Base-by-base conservation (phyloP, 1,284 basidiomycete genomes). In the Abortiporus biennis region DNA sequence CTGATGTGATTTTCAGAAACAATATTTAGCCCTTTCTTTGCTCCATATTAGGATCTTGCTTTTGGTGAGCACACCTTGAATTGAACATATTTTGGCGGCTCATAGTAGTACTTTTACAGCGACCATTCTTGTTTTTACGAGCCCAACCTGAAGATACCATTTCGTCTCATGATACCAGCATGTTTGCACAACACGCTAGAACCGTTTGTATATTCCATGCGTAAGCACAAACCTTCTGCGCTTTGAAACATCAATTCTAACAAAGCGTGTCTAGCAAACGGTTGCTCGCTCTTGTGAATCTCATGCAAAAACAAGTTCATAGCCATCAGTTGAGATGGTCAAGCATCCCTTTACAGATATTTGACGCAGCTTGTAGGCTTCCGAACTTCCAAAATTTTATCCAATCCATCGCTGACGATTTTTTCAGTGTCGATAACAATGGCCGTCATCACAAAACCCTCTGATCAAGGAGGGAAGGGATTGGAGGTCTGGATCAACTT, bases 401-500 rank as follows among this genome's bases (percentile, higher is more conserved):
- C 9, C 24, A 20, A 11, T 23, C 30, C 16, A n/a, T 33, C 19
- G 25, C 5, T 3, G 13, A 41, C 11, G 37, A 38, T 11, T 25
- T 21, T 16, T 29, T 6, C 35, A 56, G 54, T 56, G 32, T 41
- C 40, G 27, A 41, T 56, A 15, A 46, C 50, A 6, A 38, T 55
- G 20, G 50, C 54, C 13, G 53, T 55, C 20, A 42, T 56, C n/a
- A 49, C 52, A 43, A 48, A 55, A 13, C 30, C 54, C 4, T 31
- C 38, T 9, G 47, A 44, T 34, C 35, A 48, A 15, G 47, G 49
- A 27, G 51, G 48, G 30, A 48, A 52, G 31, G 52, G 56, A 33
- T 36, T 55, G 3, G 49, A 50, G 34, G 52, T 52, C 21, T 56
- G 54, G 54, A 50, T 56, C 17, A 38, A 41, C 12, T 39, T 56